Evolutionary conservation across 2,329 filamentous ascomycete species (phyloP), one percentile per base, ranked within the genome.

Genomic region (Calonectria hawksworthii): DNA sequence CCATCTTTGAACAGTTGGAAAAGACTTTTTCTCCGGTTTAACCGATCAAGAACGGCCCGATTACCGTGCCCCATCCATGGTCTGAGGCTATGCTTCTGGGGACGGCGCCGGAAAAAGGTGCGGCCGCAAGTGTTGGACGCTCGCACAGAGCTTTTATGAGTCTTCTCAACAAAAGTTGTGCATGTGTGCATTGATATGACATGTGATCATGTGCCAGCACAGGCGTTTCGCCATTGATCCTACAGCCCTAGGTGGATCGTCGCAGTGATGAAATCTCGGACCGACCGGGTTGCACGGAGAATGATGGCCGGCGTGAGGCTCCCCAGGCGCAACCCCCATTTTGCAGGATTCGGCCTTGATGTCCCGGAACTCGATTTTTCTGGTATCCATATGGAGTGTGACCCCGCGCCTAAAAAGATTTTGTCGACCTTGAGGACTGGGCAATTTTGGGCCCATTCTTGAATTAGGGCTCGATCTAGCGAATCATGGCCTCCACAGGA

Each of bases 401-500:
- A 63, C 56, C 7, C 56, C 56, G 14, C 36, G 23, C 56, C 34
- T 14, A 63, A 63, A 28, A 63, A 41, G 56, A 63, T 41, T 63
- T 8, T 63, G 10, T 41, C 56, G 34, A 63, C 34, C 56, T 21
- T 63, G 56, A 41, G 36, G 56, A 38, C 56, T 38, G 38, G 56
- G 23, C 38, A 41, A 41, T 61, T 41, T 38, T 41, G 56, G 56
- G 32, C 65, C 50, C 47, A 54, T 41, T 26, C n/a, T 26, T n/a
- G 34, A 52, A 59, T 54, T 68, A 68, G 66, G 47, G 65, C 47
- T 68, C 34, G 32, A 28, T 54, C 47, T 30, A 54, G 65, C 65
- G 65, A 68, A 68, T 54, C 50, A 41, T 16, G 26, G 5, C 21
- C 68, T 59, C 54, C 68, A 50, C 68, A 52, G 21, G 18, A n/a